A percentile compares a stretch with the other conserved stretches of the same genome.
Evolutionary conservation across 129 eudicot species (phyloP).

Genomic region (Flaveria robusta): DNA sequence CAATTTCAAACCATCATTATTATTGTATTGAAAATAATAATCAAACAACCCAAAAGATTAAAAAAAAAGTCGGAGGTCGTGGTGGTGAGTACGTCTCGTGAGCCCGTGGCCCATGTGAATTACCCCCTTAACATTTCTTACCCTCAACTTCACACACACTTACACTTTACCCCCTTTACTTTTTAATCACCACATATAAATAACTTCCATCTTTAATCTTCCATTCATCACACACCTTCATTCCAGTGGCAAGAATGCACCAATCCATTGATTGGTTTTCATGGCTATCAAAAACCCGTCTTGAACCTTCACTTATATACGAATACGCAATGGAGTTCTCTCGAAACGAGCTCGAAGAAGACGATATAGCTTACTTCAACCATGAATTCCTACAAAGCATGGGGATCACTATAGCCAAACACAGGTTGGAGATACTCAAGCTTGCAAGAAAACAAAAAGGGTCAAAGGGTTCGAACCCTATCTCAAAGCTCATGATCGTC

Average conservation of each 20-base stretch:
- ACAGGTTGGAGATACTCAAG: constrained; percentile 86
- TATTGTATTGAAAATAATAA: neutral
- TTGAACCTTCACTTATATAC: constrained; percentile 75
- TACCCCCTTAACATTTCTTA: constrained; percentile 28
- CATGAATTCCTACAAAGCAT: constrained; percentile 93
- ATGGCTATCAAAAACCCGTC: constrained; percentile 84
- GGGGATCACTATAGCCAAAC: constrained; percentile 91
- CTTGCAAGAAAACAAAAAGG: constrained; percentile 58
- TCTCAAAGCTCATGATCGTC: constrained; percentile 55
- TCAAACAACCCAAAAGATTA: neutral
- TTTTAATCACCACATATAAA: constrained; percentile 29
- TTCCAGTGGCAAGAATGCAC: constrained; percentile 24
- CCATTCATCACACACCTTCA: constrained; percentile 23
- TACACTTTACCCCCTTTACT: constrained; percentile 35
- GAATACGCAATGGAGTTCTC: constrained; percentile 70
- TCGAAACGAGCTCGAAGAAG: constrained; percentile 84
- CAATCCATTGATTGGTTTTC: constrained; percentile 80
- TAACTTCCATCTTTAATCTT: constrained; percentile 17
- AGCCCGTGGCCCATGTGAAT: constrained; percentile 45
- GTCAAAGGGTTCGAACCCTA: constrained; percentile 38
- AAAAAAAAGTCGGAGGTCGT: constrained; percentile 11
- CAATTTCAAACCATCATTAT: neutral
- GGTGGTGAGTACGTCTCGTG: constrained; percentile 40
- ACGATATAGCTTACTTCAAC: constrained; percentile 71
- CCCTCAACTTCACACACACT: constrained; percentile 30